These are phyloP conservation scores for Aspergillus sp. DNA, from an alignment of 2,329 filamentous ascomycete genomes.

Conservation along the genomic window DNA sequence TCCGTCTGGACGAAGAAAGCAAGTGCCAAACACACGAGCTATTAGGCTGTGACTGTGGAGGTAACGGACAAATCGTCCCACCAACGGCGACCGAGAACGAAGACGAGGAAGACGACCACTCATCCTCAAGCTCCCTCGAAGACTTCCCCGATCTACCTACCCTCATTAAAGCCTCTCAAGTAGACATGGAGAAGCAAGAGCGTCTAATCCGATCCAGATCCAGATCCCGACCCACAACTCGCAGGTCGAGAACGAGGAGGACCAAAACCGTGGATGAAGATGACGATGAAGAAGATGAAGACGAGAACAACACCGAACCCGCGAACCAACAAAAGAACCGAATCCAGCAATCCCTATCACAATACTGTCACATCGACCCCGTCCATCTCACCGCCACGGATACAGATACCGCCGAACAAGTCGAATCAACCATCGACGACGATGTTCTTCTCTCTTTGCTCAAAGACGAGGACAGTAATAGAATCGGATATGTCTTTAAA, in stretches of 20 bases:
- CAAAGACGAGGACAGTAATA: slow-evolving; percentile 39
- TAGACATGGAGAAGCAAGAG: slow-evolving; percentile 41
- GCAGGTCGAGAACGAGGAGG: not conserved
- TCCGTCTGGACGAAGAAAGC: slow-evolving; percentile 62
- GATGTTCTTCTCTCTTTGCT: slow-evolving; percentile 38
- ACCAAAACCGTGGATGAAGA: too few relatives aligned
- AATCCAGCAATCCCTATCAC: slow-evolving; percentile 46
- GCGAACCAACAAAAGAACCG: slow-evolving; percentile 31
- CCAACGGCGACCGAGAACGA: slow-evolving; percentile 3
- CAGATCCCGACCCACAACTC: not conserved
- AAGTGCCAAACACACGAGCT: slow-evolving; percentile 69
- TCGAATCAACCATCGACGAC: slow-evolving; percentile 34
- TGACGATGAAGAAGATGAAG: not conserved
- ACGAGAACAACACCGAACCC: not conserved
- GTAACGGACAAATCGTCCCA: slow-evolving; percentile 45
- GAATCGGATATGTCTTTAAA: slow-evolving; percentile 44
- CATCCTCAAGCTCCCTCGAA: slow-evolving; percentile 14
- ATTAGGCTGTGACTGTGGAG: slow-evolving; percentile 63
- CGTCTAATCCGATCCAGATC: not conserved
- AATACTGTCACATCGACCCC: slow-evolving; percentile 48
- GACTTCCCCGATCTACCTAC: slow-evolving; percentile 34
- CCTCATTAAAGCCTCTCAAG: slow-evolving; percentile 44
- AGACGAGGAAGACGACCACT: slow-evolving; percentile 6
- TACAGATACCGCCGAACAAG: slow-evolving; percentile 18
- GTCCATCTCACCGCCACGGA: slow-evolving; percentile 22